Evolutionary conservation across 2,329 filamentous ascomycete genomes (phyloP).

Genomic region (Remersonia thermophila): DNA sequence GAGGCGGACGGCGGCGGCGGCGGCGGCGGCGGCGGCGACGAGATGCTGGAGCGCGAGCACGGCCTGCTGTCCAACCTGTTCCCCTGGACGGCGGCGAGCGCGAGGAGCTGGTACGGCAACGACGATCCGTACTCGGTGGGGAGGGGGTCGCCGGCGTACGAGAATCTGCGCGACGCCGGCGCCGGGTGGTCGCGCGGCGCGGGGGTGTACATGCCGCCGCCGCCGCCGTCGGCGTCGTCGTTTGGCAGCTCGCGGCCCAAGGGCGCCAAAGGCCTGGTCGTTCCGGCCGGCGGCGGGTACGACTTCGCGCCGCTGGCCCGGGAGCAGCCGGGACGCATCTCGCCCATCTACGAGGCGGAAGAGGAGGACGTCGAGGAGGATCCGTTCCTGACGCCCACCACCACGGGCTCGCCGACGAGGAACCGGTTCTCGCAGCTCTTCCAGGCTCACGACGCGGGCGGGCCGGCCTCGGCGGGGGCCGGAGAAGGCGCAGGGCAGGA

Average conservation of each 20-base stretch:
- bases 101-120: constrained; percentile 33
- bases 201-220: constrained; percentile 12
- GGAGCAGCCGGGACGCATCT: constrained; percentile 33
- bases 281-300: constrained; percentile 20
- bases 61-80: constrained; percentile 16
- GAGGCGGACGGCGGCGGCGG: constrained; percentile 25
- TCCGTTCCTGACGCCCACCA: constrained; percentile 37
- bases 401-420: constrained; percentile 8
- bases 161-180: constrained; percentile 29
- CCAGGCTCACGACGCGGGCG: background rate
- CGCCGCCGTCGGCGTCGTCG: constrained; percentile 9
- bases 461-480: too few species aligned
- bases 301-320: constrained; percentile 17
- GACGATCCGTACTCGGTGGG: constrained; percentile 30
- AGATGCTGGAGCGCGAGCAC: constrained; percentile 33
- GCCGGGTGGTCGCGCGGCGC: background rate
- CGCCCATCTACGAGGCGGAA: constrained; percentile 48
- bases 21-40: constrained; percentile 26
- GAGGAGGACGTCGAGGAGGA: constrained; percentile 31
- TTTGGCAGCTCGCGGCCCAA: constrained; percentile 9
- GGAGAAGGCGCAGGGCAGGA: constrained; percentile 25
- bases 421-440: background rate
- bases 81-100: constrained; percentile 20
- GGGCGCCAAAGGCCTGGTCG: constrained; percentile 26
- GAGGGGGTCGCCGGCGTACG: constrained; percentile 34